These are phyloP conservation scores for Basipetospora chlamydospora DNA, from an alignment of 2,329 filamentous ascomycete species.

Conservation along the genomic window DNA sequence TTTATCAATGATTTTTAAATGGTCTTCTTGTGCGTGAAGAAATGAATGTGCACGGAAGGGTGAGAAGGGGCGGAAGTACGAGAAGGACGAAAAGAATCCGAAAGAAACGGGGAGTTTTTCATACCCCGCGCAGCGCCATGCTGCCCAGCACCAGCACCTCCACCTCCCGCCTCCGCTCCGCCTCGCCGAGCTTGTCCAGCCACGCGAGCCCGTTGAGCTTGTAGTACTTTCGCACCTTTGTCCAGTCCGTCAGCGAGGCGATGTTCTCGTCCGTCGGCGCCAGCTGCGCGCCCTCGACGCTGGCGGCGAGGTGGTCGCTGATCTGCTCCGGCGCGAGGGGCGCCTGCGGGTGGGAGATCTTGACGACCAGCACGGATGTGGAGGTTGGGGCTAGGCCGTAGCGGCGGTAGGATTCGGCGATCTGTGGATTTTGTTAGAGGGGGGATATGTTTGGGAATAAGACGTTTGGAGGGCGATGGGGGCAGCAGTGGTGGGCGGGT, in stretches of 20 bases:
- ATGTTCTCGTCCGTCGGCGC: conserved; percentile 52
- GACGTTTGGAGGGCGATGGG: not conserved
- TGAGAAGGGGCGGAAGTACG: not conserved
- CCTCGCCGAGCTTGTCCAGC: conserved; percentile 29
- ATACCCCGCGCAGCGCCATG: conserved; percentile 41
- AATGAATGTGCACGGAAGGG: not conserved
- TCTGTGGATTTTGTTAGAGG: conserved; percentile 40
- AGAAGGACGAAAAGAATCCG: conserved; percentile 5
- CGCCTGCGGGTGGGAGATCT: conserved; percentile 42
- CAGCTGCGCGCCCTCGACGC: conserved; percentile 46
- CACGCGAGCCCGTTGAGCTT: conserved; percentile 55
- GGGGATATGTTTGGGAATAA: too few relatives aligned
- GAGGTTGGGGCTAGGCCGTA: conserved; percentile 68
- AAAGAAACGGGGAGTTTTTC: not conserved
- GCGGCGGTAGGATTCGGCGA: conserved; percentile 77
- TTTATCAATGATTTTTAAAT: too few relatives aligned
- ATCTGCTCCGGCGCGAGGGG: conserved; percentile 23
- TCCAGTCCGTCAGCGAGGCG: conserved; percentile 42
- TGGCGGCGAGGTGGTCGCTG: conserved; percentile 41
- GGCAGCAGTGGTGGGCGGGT: too few relatives aligned
- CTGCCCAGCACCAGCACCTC: conserved; percentile 58
- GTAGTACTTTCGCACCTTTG: conserved; percentile 69
- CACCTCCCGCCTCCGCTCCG: conserved; percentile 35
- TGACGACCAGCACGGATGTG: conserved; percentile 63
- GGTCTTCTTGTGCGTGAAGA: not conserved